Base-by-base conservation (phyloP, 2,329 filamentous ascomycete species). In the Capronia epimyces region DNA sequence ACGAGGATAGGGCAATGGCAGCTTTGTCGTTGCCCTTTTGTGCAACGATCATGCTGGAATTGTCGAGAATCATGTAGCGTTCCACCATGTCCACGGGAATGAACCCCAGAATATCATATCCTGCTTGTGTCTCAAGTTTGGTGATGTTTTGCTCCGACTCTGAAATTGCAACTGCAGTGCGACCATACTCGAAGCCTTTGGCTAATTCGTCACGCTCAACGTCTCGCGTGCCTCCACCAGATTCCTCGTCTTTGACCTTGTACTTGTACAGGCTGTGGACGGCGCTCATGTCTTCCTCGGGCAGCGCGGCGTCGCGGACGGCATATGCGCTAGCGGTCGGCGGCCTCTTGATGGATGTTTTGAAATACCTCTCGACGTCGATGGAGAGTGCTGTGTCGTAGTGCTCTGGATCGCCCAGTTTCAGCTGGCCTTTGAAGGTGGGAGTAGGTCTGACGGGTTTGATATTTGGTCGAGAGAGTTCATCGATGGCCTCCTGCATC, bases 101-200 rank as follows among this genome's bases (percentile, higher is more conserved):
- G 62, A 98, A 98, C 0, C 93, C 93, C 45, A 98, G 73, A 36
- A 98, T 84, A 2, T 89, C 84, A 50, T 97, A 82, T 6, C 79
- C 77, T 52, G 86, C 83, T 8, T 72, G 69, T 0, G 89, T 93
- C 62, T 94, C 84, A 27, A 96, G 76, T 58, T 86, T 89, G n/a
- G 89, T 95, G 50, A 96, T 82, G 60, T 90, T 89, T 66, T 85
- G 79, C 62, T 98, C 91, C 0, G 86, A 86, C 60, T 90, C 84
- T 58, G 82, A 87, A 60, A 98, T 95, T 59, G 86, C 84, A 1
- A 98, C 91, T 2, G 87, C 89, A 0, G 91, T 96, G 50, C 89
- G 80, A 40, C 93, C 93, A 65, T 98, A 98, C 63, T 89, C 84
- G 63, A 91, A 98, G 0, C 93, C 93, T 66, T 89, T 95, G n/a